Base-by-base conservation (phyloP, 1,139 yeast genomes). In the Pichia sp. region DNA sequence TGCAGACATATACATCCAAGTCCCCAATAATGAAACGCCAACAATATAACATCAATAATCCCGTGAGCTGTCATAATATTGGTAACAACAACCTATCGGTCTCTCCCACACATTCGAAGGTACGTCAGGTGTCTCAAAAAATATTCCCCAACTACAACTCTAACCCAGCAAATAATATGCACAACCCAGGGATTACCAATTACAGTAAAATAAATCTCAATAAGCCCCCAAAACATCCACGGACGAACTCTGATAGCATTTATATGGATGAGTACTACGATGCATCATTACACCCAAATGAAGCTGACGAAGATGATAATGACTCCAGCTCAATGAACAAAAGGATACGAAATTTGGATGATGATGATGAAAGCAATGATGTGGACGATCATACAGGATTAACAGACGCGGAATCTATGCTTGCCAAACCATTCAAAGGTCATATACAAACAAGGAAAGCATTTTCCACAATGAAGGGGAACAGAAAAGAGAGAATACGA, bases 351-450 rank as follows among this genome's bases (percentile, higher is more conserved):
- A 12, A 14, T 8, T 9, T 16, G 11, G 19, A 22, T 17, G 18
- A 46, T 27, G 40, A 40, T 24, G 43, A 47, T 27, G 40, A 42
- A 20, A 42, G 40, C 12, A 35, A 37, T 5, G 32, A 41, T 16
- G 36, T 30, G 16, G 37, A 50, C 27, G 53, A 49, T 15, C 49
- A 45, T 22, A 46, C 45, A 13, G 53, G 48, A 18, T 24, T 48
- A 2, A 41, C 48, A 18, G 53, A 51, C 25, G 47, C 51, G 1
- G 53, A 49, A 28, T 45, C 53, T 5, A 35, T 44, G 17, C 27
- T 51, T 7, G 44, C 50, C 14, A 41, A 48, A 29, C 49, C 52
- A 1, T 50, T 35, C 33, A 36, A 34, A 22, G n/a, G 13, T 12
- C 19, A 19, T 6, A 3, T 20, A 6, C 10, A 8, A 14, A 21